phyloP scores from a whole-genome alignment of 1,284 basidiomycete genomes.

The Tilletiopsis washingtonensis region DNA sequence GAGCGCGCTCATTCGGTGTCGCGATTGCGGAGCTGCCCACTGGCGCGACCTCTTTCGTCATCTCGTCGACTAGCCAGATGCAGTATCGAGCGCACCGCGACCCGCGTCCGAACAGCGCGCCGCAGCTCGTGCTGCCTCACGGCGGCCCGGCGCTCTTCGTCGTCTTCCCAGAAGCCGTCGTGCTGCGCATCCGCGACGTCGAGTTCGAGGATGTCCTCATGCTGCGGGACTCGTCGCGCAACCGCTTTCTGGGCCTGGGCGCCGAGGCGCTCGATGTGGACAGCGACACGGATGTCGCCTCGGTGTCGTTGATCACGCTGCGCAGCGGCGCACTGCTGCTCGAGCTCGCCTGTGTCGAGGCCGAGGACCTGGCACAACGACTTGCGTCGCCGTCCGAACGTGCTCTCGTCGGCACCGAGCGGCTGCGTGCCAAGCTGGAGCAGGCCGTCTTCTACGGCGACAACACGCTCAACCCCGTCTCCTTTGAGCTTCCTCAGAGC shows the following conservation, averaged over 20 bases:
- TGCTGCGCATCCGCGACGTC: conserved; percentile 19
- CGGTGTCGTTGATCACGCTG: conserved; percentile 39
- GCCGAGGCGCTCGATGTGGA: conserved; percentile 13
- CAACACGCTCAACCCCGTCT: conserved; percentile 66
- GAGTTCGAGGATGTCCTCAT: conserved; percentile 46
- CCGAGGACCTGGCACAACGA: neutral
- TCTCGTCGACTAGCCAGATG: conserved; percentile 11
- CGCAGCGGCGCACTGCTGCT: conserved; percentile 33
- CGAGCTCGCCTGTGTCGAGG: conserved; percentile 17
- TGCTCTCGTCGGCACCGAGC: conserved; percentile 39
- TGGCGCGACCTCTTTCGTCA: conserved; percentile 17
- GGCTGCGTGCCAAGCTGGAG: conserved; percentile 75
- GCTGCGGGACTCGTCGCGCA: conserved; percentile 38
- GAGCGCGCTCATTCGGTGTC: conserved; percentile 20
- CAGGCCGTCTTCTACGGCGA: conserved; percentile 78
- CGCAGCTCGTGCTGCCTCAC: conserved; percentile 31
- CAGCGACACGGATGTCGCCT: conserved; percentile 7
- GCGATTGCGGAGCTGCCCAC: conserved; percentile 15
- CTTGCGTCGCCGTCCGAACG: conserved; percentile 8
- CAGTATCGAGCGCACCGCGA: conserved; percentile 19
- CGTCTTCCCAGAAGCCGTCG: conserved; percentile 28
- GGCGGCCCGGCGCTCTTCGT: conserved; percentile 36
- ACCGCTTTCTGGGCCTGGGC: conserved; percentile 43
- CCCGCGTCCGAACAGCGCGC: conserved; percentile 28
- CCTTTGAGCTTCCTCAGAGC: conserved; percentile 68